phyloP scores from a whole-genome alignment of 139 green algal genomes.

The Chlamydomonas sp. region DNA sequence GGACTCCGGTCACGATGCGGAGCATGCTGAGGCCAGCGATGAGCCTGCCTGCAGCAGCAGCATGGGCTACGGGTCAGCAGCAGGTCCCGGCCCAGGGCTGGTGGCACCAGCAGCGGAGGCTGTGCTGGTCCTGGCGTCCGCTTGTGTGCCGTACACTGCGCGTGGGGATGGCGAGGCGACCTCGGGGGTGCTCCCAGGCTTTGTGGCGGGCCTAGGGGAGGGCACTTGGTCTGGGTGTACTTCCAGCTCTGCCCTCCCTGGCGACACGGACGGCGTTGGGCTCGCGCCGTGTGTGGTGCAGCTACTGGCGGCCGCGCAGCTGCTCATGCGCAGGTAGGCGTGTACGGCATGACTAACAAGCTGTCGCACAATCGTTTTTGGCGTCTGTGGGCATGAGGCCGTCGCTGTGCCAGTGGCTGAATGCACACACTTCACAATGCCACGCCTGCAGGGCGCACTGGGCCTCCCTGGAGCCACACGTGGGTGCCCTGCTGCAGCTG shows the following conservation, averaged over 20 bases:
- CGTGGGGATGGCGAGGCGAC: no score
- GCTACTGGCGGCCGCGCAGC: conserved; percentile 36
- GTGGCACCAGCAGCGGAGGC: background rate
- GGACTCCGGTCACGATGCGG: background rate
- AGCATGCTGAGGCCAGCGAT: background rate
- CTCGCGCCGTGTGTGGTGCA: conserved; percentile 8
- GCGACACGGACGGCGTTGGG: background rate
- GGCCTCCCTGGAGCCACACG: background rate
- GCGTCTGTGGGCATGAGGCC: background rate
- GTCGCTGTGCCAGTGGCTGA: background rate
- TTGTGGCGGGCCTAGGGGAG: background rate
- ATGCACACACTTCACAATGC: background rate
- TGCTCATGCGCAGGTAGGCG: conserved; percentile 10
- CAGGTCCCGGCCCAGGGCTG: background rate
- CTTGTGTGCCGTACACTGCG: background rate
- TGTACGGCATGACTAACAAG: background rate
- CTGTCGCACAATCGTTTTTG: background rate
- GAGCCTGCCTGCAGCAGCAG: background rate
- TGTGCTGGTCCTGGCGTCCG: conserved; percentile 22
- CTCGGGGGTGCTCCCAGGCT: background rate
- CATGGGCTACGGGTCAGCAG: background rate
- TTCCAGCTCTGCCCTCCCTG: background rate
- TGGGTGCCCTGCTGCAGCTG: conserved; percentile 26
- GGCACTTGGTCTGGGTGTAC: background rate
- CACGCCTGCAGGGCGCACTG: background rate